Evolutionary conservation across 257 asterid genomes (phyloP).

Genomic region (Nicotiana noctiflora): DNA sequence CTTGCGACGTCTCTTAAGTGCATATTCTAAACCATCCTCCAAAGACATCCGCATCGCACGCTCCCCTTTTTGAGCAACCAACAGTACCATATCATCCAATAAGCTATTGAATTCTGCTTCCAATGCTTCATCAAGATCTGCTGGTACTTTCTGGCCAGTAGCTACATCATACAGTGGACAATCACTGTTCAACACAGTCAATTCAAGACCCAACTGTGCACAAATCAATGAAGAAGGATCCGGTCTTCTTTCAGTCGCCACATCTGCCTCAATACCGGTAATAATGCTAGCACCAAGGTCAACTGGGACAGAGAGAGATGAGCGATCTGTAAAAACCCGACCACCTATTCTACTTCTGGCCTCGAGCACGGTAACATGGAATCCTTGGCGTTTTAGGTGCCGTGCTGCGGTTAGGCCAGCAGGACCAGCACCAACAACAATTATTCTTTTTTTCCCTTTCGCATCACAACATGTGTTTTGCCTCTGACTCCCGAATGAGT

Average conservation of each 20-base stretch:
- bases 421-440: conserved; percentile 96
- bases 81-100: conserved; percentile 87
- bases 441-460: conserved; percentile 43
- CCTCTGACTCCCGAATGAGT: conserved; percentile 16
- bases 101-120: conserved; percentile 92
- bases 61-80: conserved; percentile 90
- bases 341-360: conserved; percentile 97
- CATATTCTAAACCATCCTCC: conserved; percentile 87
- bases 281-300: conserved; percentile 99
- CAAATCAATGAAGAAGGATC: conserved; percentile 96
- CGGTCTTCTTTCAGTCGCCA: conserved; percentile 93
- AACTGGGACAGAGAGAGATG: conserved; percentile 93
- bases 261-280: conserved; percentile 98
- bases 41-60: conserved; percentile 83
- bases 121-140: conserved; percentile 73
- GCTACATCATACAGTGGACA: conserved; percentile 92
- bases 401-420: conserved; percentile 99
- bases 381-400: conserved; percentile 95
- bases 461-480: conserved; percentile 26
- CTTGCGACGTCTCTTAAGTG: conserved; percentile 54
- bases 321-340: conserved; percentile 83
- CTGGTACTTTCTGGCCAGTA: conserved; percentile 80
- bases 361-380: conserved; percentile 72
- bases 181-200: conserved; percentile 91
- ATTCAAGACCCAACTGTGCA: conserved; percentile 92